Evolutionary conservation across 1,139 yeast genomes (phyloP), one percentile per base, ranked within the genome.

Genomic region (Nadsonia starkeyi-henricii): DNA sequence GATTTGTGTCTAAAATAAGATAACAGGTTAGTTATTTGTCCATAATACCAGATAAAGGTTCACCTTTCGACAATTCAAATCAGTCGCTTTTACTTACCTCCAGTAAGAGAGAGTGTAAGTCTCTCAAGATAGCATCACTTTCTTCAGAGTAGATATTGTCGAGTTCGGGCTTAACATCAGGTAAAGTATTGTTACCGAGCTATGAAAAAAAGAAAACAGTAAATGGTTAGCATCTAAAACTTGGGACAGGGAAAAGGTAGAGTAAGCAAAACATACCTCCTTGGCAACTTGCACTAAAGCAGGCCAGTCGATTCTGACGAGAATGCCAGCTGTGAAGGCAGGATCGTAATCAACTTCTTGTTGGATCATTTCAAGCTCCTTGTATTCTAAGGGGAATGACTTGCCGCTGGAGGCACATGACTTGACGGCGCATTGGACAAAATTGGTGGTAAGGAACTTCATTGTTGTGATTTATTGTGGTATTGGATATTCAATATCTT

Each of bases 401-500:
- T 79, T 78, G 30, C 78, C 75, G 9, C 91, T 75, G 28, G 79
- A 69, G 51, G 82, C 85, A 62, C 99, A 91, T 4, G 78, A 62
- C 59, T 83, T 81, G 53, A 88, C 85, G 0, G 97, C 91, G 66
- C 99, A 91, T 64, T 84, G 88, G 53, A 91, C 94, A 65, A 91
- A 93, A 65, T 93, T 91, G 43, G 97, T 85, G 33, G 98, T 89
- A 43, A 91, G 71, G 59, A 91, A 81, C 70, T 91, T 91, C 98
- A 91, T 89, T 36, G 13, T 54, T n/a, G 23, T 23, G 41, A 7
- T 42, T 44, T 43, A 9, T 26, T 37, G 20, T 28, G 20, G 19
- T 21, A n/a, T 5, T 26, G n/a, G 19, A 20, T 30, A 41, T n/a
- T 18, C 9, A 41, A 42, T 33, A 21, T 39, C 18, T 37, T 18